Conservation (phyloP, 202 grass and related monocot species). For the Zizania palustris region DNA sequence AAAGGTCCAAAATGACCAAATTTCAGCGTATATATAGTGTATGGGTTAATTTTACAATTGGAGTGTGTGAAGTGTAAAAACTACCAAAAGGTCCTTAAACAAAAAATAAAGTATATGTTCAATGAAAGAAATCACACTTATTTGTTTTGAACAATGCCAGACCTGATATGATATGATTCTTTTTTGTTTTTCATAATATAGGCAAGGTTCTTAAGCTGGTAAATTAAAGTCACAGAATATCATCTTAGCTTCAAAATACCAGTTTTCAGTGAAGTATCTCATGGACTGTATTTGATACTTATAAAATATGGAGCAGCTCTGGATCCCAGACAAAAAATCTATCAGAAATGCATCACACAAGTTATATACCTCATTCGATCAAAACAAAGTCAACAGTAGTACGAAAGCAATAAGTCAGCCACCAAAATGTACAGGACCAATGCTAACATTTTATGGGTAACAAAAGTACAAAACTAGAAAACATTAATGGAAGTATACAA, state of each 20-base stretch:
- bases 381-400: neutral
- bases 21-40: neutral
- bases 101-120: neutral
- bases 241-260: constrained; percentile 10
- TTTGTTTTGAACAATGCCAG: neutral
- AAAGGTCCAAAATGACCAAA: neutral
- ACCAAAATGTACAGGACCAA: neutral
- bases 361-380: neutral
- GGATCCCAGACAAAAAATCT: neutral
- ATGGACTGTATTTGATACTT: neutral
- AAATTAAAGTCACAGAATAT: neutral
- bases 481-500: neutral
- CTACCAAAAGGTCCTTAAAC: neutral
- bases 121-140: neutral
- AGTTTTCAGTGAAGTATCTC: neutral
- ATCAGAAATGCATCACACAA: neutral
- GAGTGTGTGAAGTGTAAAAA: neutral
- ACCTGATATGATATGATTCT: too few species aligned
- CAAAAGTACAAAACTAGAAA: neutral
- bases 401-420: neutral
- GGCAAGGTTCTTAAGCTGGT: neutral
- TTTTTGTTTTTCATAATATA: neutral
- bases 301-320: neutral
- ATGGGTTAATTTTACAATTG: neutral
- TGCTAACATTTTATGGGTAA: neutral